Base-by-base conservation (phyloP, 768 basidiomycete genomes). In the Cystobasidium ongulense region DNA sequence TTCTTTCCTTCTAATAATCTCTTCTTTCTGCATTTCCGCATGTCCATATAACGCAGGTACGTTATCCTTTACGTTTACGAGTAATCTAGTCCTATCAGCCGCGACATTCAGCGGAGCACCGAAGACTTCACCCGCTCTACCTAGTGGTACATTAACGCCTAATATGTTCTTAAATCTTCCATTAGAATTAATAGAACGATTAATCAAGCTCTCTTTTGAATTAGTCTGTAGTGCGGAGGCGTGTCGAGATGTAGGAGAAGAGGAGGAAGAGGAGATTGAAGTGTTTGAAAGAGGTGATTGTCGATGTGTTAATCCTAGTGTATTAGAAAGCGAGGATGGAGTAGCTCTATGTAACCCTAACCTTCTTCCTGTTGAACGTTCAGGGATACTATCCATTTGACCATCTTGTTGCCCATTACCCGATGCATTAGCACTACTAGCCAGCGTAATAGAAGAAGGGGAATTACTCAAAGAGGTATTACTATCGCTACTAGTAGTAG, bases 51-150 rank as follows among this genome's bases (percentile, higher is more conserved):
- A 33, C 13, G 23, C 15, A 3, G 68, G 54, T 27, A 59, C 29
- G 3, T 23, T 10, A 3, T 67, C 65, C 5, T 61, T 36, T 27
- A 23, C 50, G 2, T 46, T 17, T 13, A 11, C 18, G 13, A 46
- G 23, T 13, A 71, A 35, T 36, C 54, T 71, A 23, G 68, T 71
- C 25, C 68, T 8, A 59, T 71, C 68, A 2, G 68, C 68, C 10
- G 68, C 68, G 23, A 71, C 68, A 10, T 46, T 36, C 25, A 71
- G 29, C 5, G 68, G 68, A 5, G 68, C 68, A 27, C 68, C 68
- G 39, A 71, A 71, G 5, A 71, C 68, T 54, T 71, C 52, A n/a
- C 68, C 68, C 21, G 68, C 68, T 52, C 65, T 67, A 17, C 65
- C 43, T 4, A 27, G 25, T 21, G 65, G 41, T 7, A 67, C 50